phyloP scores from a whole-genome alignment of 495 filamentous ascomycete genomes.

The Choiromyces venosus region DNA sequence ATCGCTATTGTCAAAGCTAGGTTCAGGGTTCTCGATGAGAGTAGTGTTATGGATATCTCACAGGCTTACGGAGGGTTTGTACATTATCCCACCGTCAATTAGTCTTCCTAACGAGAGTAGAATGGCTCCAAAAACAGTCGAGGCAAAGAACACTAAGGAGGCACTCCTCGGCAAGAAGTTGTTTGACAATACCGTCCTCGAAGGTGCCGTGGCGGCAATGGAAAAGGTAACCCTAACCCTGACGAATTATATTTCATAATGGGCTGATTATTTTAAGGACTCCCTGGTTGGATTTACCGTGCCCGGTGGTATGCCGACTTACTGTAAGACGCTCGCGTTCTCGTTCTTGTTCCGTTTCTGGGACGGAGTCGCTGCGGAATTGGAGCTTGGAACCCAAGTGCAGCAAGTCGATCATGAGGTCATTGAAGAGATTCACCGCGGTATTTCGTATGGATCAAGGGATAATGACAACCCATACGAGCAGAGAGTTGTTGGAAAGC shows the following conservation, averaged over 20 bases:
- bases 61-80: conserved; percentile 71
- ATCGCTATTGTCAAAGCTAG: conserved; percentile 92
- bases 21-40: conserved; percentile 60
- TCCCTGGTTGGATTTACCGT: conserved; percentile 82
- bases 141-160: conserved; percentile 66
- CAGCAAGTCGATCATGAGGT: conserved; percentile 49
- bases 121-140: conserved; percentile 81
- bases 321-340: conserved; percentile 81
- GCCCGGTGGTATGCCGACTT: conserved; percentile 93
- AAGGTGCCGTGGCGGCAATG: conserved; percentile 79
- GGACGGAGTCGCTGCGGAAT: conserved; percentile 53
- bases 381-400: conserved; percentile 11
- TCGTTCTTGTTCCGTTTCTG: conserved; percentile 88
- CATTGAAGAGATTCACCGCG: conserved; percentile 56
- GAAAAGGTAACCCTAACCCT: conserved; percentile 49
- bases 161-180: conserved; percentile 72
- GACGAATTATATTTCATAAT: background rate
- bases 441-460: conserved; percentile 55
- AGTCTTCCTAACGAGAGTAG: conserved; percentile 33
- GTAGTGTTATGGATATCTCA: conserved; percentile 58
- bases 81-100: conserved; percentile 9
- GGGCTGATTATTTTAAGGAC: conserved; percentile 47
- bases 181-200: conserved; percentile 71
- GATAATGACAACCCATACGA: conserved; percentile 49
- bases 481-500: conserved; percentile 46